Evolutionary conservation across 2,329 filamentous ascomycete genomes (phyloP).

Genomic region (Hirsutella rhossiliensis): DNA sequence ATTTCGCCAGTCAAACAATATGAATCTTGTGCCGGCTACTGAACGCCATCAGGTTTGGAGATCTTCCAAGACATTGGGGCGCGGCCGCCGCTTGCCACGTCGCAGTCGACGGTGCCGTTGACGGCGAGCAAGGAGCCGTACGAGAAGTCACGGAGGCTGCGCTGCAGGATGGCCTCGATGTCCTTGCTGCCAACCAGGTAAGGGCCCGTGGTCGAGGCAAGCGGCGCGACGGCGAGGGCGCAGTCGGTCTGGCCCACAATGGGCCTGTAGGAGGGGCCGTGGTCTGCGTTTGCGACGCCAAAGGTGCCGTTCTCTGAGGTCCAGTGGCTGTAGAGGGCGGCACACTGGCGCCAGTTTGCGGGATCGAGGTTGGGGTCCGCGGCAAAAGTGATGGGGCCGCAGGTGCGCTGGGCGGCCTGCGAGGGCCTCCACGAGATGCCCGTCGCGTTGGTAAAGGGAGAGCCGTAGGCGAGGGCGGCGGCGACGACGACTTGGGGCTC

Average conservation of each 20-base stretch:
- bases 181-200: conserved; percentile 13
- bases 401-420: conserved; percentile 10
- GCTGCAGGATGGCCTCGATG: conserved; percentile 9
- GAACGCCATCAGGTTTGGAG: conserved; percentile 4
- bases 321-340: conserved; percentile 18
- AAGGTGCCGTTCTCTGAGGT: conserved; percentile 18
- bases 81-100: conserved; percentile 5
- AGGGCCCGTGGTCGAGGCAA: conserved; percentile 5
- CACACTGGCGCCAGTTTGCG: conserved; percentile 18
- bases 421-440: conserved; percentile 14
- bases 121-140: conserved; percentile 9
- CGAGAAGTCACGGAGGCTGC: conserved; percentile 9
- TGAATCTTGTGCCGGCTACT: background rate
- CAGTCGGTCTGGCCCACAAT: conserved; percentile 14
- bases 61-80: conserved; percentile 11
- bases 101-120: conserved; percentile 10
- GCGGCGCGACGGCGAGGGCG: conserved; percentile 13
- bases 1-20: background rate
- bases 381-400: conserved; percentile 13
- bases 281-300: conserved; percentile 7
- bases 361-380: conserved; percentile 8
- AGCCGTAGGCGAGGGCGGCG: conserved; percentile 1
- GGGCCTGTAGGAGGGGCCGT: conserved; percentile 7
- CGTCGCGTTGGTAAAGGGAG: conserved; percentile 6
- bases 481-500: background rate